Evolutionary conservation across 768 basidiomycete genomes (phyloP).

Genomic region (Gloeopeniophorella convolvens): DNA sequence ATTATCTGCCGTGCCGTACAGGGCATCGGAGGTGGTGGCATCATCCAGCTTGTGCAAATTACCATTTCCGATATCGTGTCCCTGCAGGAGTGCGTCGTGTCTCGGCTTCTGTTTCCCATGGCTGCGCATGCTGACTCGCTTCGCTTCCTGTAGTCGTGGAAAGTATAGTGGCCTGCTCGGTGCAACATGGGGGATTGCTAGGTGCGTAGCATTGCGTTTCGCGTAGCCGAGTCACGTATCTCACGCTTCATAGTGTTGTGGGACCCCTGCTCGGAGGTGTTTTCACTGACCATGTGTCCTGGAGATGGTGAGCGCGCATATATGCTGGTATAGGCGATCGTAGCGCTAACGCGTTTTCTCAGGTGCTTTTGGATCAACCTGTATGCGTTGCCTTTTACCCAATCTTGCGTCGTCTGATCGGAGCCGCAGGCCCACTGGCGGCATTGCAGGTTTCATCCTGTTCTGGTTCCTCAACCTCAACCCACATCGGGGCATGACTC

Average conservation of each 20-base stretch:
- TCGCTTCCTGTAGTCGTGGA: slow-evolving; percentile 46
- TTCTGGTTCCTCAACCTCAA: slow-evolving; percentile 79
- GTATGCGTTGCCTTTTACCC: slow-evolving; percentile 31
- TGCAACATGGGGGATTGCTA: slow-evolving; percentile 73
- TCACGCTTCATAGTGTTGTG: slow-evolving; percentile 40
- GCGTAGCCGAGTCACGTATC: background rate
- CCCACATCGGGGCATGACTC: slow-evolving; percentile 53
- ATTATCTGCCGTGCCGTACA: slow-evolving; percentile 73
- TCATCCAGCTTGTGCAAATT: slow-evolving; percentile 71
- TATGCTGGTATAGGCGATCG: background rate
- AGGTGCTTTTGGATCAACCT: slow-evolving; percentile 77
- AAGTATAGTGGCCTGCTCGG: slow-evolving; percentile 70
- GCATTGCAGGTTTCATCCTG: slow-evolving; percentile 51
- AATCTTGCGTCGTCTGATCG: background rate
- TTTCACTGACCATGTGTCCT: slow-evolving; percentile 67
- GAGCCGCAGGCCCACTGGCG: slow-evolving; percentile 61
- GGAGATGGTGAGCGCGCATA: slow-evolving; percentile 56
- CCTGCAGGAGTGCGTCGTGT: slow-evolving; percentile 53
- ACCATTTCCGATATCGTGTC: slow-evolving; percentile 81
- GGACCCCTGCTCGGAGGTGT: slow-evolving; percentile 80
- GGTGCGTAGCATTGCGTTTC: slow-evolving; percentile 25
- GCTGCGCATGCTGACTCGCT: background rate
- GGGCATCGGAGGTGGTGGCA: slow-evolving; percentile 79
- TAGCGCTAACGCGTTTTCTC: background rate
- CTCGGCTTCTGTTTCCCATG: background rate